Base-by-base conservation (phyloP, 2,329 filamentous ascomycete genomes). In the Juglanconis sp. region DNA sequence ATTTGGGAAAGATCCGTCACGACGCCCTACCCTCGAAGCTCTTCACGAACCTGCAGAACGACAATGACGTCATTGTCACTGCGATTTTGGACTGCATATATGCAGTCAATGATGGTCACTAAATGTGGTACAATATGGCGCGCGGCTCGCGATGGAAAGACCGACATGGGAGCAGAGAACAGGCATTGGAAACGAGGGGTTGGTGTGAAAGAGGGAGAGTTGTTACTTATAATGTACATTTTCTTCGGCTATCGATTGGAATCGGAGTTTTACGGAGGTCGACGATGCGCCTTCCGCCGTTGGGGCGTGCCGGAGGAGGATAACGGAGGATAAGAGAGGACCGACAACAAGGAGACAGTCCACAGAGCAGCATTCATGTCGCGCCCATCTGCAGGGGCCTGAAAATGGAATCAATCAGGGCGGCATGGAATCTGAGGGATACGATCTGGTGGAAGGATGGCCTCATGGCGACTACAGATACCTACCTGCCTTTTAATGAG, bases 191-290 rank as follows among this genome's bases (percentile, higher is more conserved):
- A 60, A 63, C 31, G 50, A 35, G 47, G 48, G 47, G 46, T 44
- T 52, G 36, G 36, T 54, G 24, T 24, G 24, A 24, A 24, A 24
- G 24, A 24, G 24, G 38, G 46, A 36, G 47, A 46, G 38, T 44
- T 32, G 24, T 51, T 55, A 57, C 17, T 36, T 48, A 50, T 61
- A 54, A 57, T 63, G 61, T 61, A 61, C 52, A 63, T 63, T 63
- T 59, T 55, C 53, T 49, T 48, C 34, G 46, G 36, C 46, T 49
- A 57, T 51, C 11, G 54, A 34, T 61, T 61, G 50, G 46, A 61
- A 48, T 53, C 55, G 58, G 61, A 54, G 58, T 63, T 63, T 47
- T 24, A 51, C 46, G 49, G 58, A 54, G 35, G 30, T 46, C 15
- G 35, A 42, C 36, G 34, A 61, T 13, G 34, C 42, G 38, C 44